Percentiles rank a stretch among this genome's conserved stretches.
phyloP scores from a whole-genome alignment of 2,329 filamentous ascomycete genomes.

The Aspergillus neotritici region DNA sequence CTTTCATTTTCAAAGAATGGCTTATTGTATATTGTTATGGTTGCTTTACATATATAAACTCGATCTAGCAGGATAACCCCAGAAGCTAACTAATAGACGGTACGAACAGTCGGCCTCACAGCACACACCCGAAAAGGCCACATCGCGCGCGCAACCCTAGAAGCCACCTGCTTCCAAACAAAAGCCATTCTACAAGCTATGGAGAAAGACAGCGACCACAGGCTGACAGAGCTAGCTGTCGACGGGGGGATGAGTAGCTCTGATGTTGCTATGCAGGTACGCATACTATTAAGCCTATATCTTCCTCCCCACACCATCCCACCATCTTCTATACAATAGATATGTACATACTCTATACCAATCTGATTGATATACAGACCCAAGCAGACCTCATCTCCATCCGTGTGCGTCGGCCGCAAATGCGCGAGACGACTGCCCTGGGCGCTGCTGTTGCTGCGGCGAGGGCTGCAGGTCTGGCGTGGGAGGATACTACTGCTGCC shows the following conservation, averaged over 20 bases:
- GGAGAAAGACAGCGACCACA: constrained; percentile 76
- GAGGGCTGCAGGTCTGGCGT: constrained; percentile 69
- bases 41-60: constrained; percentile 11
- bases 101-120: constrained; percentile 66
- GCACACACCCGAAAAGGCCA: constrained; percentile 80
- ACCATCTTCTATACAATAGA: background rate
- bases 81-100: too few relatives aligned
- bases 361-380: constrained; percentile 43
- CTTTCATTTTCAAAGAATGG: too few relatives aligned
- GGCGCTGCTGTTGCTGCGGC: constrained; percentile 83
- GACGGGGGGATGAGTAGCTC: constrained; percentile 88
- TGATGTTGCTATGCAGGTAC: constrained; percentile 75
- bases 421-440: constrained; percentile 82
- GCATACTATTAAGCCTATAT: constrained; percentile 14
- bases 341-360: background rate
- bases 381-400: constrained; percentile 80
- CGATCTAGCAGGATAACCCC: too few relatives aligned
- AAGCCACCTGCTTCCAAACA: constrained; percentile 88
- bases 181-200: constrained; percentile 91
- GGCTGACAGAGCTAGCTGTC: constrained; percentile 70
- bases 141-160: constrained; percentile 80
- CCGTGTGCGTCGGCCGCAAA: constrained; percentile 71
- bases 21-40: too few relatives aligned
- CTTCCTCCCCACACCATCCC: constrained; percentile 14
- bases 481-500: too few relatives aligned